phyloP scores from a whole-genome alignment of 2,329 filamentous ascomycete genomes.

The Verticillium isaacii region DNA sequence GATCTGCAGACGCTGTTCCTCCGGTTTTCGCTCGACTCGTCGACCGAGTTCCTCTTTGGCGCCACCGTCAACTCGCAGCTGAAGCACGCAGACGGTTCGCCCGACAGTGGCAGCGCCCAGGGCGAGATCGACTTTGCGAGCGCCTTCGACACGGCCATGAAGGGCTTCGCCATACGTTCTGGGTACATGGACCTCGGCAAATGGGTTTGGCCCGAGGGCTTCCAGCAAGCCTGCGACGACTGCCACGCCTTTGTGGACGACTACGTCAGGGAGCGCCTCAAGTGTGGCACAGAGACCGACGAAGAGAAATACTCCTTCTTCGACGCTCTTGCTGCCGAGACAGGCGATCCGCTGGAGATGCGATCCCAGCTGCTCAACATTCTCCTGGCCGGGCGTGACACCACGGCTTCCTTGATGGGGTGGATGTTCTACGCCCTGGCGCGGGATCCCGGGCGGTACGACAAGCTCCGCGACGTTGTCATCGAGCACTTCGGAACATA shows the following conservation, averaged over 20 bases:
- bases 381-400: slow-evolving; percentile 17
- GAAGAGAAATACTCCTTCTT: slow-evolving; percentile 11
- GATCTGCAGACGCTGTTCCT: slow-evolving; percentile 18
- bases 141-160: slow-evolving; percentile 8
- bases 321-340: slow-evolving; percentile 9
- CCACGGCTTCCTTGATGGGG: slow-evolving; percentile 15
- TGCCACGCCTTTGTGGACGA: slow-evolving; percentile 10
- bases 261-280: slow-evolving; percentile 9
- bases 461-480: slow-evolving; percentile 12
- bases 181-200: slow-evolving; percentile 6
- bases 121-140: slow-evolving; percentile 1
- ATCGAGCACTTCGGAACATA: slow-evolving; percentile 4
- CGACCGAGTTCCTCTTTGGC: slow-evolving; percentile 8
- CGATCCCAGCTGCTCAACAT: background rate
- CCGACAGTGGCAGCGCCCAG: background rate
- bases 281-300: background rate
- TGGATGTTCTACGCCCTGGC: slow-evolving; percentile 16
- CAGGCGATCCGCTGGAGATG: slow-evolving; percentile 6
- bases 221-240: background rate
- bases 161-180: slow-evolving; percentile 6
- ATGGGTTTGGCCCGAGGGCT: slow-evolving; percentile 8
- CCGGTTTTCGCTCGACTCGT: slow-evolving; percentile 10
- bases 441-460: slow-evolving; percentile 7
- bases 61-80: slow-evolving; percentile 2
- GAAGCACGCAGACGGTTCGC: slow-evolving; percentile 2